phyloP scores from a whole-genome alignment of 1,139 yeast species.

The Magnusiomyces fungicola region DNA sequence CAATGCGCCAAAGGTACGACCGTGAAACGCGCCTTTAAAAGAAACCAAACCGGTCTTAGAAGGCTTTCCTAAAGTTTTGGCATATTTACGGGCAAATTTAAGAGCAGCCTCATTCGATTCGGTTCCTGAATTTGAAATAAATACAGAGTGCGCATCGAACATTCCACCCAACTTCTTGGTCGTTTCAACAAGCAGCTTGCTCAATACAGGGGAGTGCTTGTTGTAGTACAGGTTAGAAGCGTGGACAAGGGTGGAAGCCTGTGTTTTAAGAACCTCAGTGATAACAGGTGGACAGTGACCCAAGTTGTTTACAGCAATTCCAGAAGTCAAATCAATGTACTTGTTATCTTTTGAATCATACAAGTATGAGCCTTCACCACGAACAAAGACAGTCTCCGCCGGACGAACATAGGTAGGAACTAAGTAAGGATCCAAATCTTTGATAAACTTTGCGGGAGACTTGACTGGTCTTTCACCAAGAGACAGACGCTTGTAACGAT shows the following conservation, averaged over 20 bases:
- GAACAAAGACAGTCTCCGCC: constrained; percentile 43
- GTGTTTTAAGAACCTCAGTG: constrained; percentile 61
- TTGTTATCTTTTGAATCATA: constrained; percentile 73
- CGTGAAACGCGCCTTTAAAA: constrained; percentile 88
- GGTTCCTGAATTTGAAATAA: constrained; percentile 86
- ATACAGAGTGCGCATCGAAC: constrained; percentile 73
- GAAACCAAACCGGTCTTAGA: constrained; percentile 54
- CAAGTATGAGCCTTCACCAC: constrained; percentile 65
- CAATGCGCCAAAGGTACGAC: constrained; percentile 88
- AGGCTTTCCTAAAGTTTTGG: constrained; percentile 48
- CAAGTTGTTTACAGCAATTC: constrained; percentile 91
- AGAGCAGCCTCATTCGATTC: constrained; percentile 98
- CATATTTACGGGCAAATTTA: constrained; percentile 87
- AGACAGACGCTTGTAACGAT: no score
- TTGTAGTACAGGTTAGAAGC: constrained; percentile 82
- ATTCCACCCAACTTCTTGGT: constrained; percentile 72
- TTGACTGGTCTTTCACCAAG: not conserved
- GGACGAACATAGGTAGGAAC: constrained; percentile 83
- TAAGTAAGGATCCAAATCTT: constrained; percentile 46
- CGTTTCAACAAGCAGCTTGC: constrained; percentile 58
- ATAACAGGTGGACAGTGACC: constrained; percentile 81
- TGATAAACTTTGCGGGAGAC: constrained; percentile 26
- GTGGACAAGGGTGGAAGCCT: constrained; percentile 67
- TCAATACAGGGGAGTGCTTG: constrained; percentile 73
- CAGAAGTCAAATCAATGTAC: constrained; percentile 87